phyloP scores from a whole-genome alignment of 805 yeast species.

The Candida oleophila region DNA sequence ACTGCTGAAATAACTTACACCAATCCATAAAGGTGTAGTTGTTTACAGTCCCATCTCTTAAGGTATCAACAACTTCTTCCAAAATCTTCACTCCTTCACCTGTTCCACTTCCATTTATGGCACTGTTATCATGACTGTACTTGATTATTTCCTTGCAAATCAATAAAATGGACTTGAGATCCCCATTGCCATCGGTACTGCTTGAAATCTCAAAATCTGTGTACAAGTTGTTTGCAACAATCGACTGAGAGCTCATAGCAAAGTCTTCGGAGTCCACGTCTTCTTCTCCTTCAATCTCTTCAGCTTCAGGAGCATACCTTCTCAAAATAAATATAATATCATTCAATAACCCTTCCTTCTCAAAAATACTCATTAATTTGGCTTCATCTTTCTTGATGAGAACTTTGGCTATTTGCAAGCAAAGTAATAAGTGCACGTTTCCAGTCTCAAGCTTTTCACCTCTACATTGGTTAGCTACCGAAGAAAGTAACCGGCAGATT shows the following conservation, averaged over 20 bases:
- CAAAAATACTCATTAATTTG: conserved; percentile 48
- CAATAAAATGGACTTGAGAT: neutral
- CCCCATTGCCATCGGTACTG: conserved; percentile 12
- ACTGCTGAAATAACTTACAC: conserved; percentile 24
- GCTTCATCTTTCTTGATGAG: conserved; percentile 46
- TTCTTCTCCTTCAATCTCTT: conserved; percentile 11
- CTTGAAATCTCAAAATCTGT: conserved; percentile 31
- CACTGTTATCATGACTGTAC: conserved; percentile 9
- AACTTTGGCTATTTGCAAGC: conserved; percentile 46
- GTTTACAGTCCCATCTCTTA: conserved; percentile 7
- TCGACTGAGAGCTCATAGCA: neutral
- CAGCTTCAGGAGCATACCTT: conserved; percentile 12
- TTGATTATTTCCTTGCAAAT: neutral
- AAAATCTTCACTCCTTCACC: conserved; percentile 12
- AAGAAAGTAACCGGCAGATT: conserved; percentile 42
- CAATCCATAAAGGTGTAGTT: conserved; percentile 36
- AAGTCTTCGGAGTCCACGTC: conserved; percentile 3
- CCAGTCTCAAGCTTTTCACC: conserved; percentile 13
- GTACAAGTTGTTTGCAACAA: conserved; percentile 7
- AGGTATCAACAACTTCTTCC: conserved; percentile 10
- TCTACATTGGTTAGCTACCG: conserved; percentile 58
- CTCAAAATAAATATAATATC: conserved; percentile 43
- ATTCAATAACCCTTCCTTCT: conserved; percentile 69
- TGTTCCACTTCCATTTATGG: neutral
- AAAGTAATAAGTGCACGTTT: conserved; percentile 47